A percentile compares a stretch with the other conserved stretches of the same genome.
phyloP scores from a whole-genome alignment of 2,329 filamentous ascomycete genomes.

The Fusarium humuli region DNA sequence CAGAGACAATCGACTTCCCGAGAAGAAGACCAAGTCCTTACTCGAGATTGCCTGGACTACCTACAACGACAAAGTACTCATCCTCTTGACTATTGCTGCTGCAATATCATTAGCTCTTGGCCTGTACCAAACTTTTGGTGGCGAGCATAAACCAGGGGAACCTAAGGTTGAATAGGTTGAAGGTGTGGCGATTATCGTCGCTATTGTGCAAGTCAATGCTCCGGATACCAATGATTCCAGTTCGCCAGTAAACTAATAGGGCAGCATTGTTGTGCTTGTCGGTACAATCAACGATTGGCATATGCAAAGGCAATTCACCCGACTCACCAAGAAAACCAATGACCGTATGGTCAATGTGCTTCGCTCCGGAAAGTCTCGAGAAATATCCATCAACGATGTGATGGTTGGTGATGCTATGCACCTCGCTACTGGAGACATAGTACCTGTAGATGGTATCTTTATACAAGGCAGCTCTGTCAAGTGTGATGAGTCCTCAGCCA shows the following conservation, averaged over 20 bases:
- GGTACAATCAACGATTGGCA: slow-evolving; percentile 75
- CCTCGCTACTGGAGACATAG: slow-evolving; percentile 75
- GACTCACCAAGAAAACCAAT: slow-evolving; percentile 71
- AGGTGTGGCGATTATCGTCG: slow-evolving; percentile 73
- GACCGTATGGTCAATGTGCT: slow-evolving; percentile 74
- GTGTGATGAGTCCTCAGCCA: slow-evolving; percentile 80
- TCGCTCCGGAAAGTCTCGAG: slow-evolving; percentile 72
- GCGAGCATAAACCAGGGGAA: slow-evolving; percentile 56
- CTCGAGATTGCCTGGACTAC: slow-evolving; percentile 74
- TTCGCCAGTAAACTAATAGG: slow-evolving; percentile 3
- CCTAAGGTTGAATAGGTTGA: slow-evolving; percentile 76
- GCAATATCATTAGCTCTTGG: slow-evolving; percentile 76
- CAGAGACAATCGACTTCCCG: slow-evolving; percentile 72
- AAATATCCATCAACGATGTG: slow-evolving; percentile 74
- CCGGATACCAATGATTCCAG: slow-evolving; percentile 43
- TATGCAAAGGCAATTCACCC: slow-evolving; percentile 74
- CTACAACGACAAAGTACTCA: slow-evolving; percentile 80
- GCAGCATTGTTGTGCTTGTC: slow-evolving; percentile 69
- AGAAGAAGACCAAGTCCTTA: slow-evolving; percentile 71
- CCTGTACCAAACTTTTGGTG: slow-evolving; percentile 74
- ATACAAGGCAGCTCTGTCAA: slow-evolving; percentile 65
- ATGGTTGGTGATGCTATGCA: slow-evolving; percentile 77
- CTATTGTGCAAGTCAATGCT: slow-evolving; percentile 59
- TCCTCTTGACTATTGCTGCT: slow-evolving; percentile 75
- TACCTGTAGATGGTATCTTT: slow-evolving; percentile 78